A percentile compares a stretch with the other conserved stretches of the same genome.
These are phyloP conservation scores for Apiospora sp. DNA, from an alignment of 2,329 filamentous ascomycete species.

Conservation along the genomic window DNA sequence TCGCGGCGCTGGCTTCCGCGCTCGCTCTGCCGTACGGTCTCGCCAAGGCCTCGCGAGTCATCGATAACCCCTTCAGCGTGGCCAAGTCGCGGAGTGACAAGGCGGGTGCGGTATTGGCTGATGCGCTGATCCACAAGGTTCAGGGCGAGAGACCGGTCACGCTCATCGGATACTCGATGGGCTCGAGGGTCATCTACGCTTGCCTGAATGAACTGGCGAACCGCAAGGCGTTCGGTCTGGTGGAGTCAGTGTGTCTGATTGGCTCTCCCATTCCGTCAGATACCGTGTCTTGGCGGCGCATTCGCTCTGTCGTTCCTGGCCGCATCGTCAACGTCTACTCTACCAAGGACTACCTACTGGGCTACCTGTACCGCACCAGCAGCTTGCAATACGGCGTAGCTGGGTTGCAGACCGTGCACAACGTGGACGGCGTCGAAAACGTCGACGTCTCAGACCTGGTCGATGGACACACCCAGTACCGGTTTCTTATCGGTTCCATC, in stretches of 20 bases:
- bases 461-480: constrained; percentile 76
- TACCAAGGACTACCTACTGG: constrained; percentile 85
- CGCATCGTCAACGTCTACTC: constrained; percentile 90
- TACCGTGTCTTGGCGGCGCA: constrained; percentile 75
- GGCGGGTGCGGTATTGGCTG: constrained; percentile 74
- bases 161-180: constrained; percentile 82
- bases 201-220: constrained; percentile 81
- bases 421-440: constrained; percentile 72
- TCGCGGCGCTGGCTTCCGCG: constrained; percentile 65
- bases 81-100: constrained; percentile 83
- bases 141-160: constrained; percentile 86
- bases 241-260: constrained; percentile 85
- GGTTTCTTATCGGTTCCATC: constrained; percentile 71
- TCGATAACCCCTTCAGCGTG: constrained; percentile 84
- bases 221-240: constrained; percentile 80
- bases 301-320: constrained; percentile 82
- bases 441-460: constrained; percentile 72
- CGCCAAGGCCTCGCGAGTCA: constrained; percentile 73
- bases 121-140: constrained; percentile 82
- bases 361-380: constrained; percentile 85
- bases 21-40: constrained; percentile 67
- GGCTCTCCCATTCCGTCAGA: constrained; percentile 81
- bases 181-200: constrained; percentile 81
- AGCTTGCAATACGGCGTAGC: constrained; percentile 86
- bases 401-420: constrained; percentile 77